Evolutionary conservation across 2,329 filamentous ascomycete species (phyloP).

Genomic region (Leptographium lundbergii): DNA sequence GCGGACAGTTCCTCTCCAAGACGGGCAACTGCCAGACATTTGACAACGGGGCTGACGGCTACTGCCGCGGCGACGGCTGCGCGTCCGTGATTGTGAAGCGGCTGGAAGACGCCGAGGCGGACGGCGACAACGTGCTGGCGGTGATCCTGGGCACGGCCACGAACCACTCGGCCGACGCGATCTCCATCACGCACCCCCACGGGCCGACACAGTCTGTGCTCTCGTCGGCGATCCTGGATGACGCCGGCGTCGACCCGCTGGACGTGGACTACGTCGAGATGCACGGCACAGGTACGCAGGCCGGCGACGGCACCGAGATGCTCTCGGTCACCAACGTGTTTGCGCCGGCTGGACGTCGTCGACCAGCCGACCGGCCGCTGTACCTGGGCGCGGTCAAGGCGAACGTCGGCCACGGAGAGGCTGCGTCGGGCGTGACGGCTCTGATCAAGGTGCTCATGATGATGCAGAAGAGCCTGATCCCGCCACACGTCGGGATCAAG

Average conservation of each 20-base stretch:
- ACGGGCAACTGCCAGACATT: slow-evolving; percentile 51
- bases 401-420: slow-evolving; percentile 51
- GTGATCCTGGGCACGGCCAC: slow-evolving; percentile 64
- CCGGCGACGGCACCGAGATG: slow-evolving; percentile 75
- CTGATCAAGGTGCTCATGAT: slow-evolving; percentile 53
- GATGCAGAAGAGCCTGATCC: slow-evolving; percentile 49
- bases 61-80: slow-evolving; percentile 32
- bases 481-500: slow-evolving; percentile 57
- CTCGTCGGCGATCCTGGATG: slow-evolving; percentile 56
- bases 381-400: slow-evolving; percentile 52
- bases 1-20: slow-evolving; percentile 65
- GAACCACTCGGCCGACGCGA: slow-evolving; percentile 70
- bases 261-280: slow-evolving; percentile 79
- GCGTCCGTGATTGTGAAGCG: slow-evolving; percentile 54
- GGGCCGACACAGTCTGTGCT: slow-evolving; percentile 61
- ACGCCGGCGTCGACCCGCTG: slow-evolving; percentile 61
- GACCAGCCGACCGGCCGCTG: slow-evolving; percentile 37
- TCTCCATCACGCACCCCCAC: slow-evolving; percentile 76
- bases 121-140: slow-evolving; percentile 66
- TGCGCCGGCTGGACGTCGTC: slow-evolving; percentile 32
- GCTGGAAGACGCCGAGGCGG: slow-evolving; percentile 62
- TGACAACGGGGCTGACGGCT: slow-evolving; percentile 49
- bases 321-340: slow-evolving; percentile 52
- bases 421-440: slow-evolving; percentile 48
- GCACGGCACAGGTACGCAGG: slow-evolving; percentile 82